Percentiles rank a stretch among this genome's conserved stretches.
Evolutionary conservation across 805 yeast genomes (phyloP).

Genomic region (Lipomyces sp.): DNA sequence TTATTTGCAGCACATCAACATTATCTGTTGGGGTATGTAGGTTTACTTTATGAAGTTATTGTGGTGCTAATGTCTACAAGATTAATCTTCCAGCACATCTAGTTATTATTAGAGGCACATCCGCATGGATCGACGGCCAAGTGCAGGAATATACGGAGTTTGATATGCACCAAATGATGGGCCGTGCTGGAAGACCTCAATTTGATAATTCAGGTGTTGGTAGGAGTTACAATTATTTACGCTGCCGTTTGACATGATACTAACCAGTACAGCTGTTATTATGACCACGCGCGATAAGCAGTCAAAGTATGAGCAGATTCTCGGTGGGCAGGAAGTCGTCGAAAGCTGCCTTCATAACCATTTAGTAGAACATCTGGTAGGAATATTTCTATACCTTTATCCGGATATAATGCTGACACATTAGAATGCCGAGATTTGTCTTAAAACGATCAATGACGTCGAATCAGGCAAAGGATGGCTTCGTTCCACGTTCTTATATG

Average conservation of each 20-base stretch:
- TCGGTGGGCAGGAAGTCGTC: conserved; percentile 51
- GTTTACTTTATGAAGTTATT: neutral
- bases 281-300: conserved; percentile 51
- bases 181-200: conserved; percentile 67
- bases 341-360: conserved; percentile 50
- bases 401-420: conserved; percentile 32
- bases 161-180: conserved; percentile 66
- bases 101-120: conserved; percentile 65
- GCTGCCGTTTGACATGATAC: neutral
- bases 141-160: conserved; percentile 58
- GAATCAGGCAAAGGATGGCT: conserved; percentile 55
- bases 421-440: conserved; percentile 52
- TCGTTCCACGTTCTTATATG: conserved; percentile 55
- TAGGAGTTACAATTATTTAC: conserved; percentile 33
- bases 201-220: conserved; percentile 56
- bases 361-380: conserved; percentile 37
- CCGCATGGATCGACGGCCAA: conserved; percentile 53
- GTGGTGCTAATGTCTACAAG: conserved; percentile 2
- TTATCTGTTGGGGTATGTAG: conserved; percentile 60
- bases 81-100: conserved; percentile 62
- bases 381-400: conserved; percentile 6
- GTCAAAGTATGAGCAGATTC: conserved; percentile 50
- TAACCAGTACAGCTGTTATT: conserved; percentile 46
- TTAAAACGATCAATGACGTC: conserved; percentile 49
- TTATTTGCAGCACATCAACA: conserved; percentile 63